Evolutionary conservation across 805 yeast species (phyloP).

Genomic region (Yamadazyma philogaea): DNA sequence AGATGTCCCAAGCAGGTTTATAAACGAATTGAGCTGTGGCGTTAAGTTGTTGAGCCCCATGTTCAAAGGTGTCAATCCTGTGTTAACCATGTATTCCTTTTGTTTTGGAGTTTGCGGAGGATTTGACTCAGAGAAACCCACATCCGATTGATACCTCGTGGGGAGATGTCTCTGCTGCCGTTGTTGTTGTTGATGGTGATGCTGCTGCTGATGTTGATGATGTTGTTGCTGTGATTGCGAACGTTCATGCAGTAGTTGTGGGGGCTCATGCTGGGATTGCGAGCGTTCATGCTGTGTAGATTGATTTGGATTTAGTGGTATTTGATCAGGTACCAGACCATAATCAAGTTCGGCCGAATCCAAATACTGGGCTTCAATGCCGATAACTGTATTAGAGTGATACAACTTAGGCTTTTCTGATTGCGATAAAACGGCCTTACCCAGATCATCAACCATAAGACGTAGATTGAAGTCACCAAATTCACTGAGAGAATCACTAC

Average conservation of each 20-base stretch:
- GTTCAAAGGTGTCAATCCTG: slow-evolving; percentile 16
- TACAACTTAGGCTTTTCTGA: slow-evolving; percentile 18
- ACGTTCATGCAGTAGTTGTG: neutral
- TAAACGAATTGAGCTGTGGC: slow-evolving; percentile 40
- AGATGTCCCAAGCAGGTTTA: slow-evolving; percentile 36
- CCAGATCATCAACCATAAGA: slow-evolving; percentile 39
- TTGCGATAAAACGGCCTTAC: slow-evolving; percentile 33
- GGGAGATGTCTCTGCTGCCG: slow-evolving; percentile 11
- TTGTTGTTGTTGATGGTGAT: slow-evolving; percentile 1
- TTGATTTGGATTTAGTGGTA: neutral
- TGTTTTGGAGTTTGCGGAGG: slow-evolving; percentile 36
- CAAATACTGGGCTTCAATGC: slow-evolving; percentile 20
- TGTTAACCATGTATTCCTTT: slow-evolving; percentile 25
- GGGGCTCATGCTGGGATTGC: slow-evolving; percentile 1
- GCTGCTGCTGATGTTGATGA: neutral
- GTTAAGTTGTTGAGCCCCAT: slow-evolving; percentile 37
- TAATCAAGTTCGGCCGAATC: slow-evolving; percentile 14
- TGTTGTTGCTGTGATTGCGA: slow-evolving; percentile 2
- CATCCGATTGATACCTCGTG: slow-evolving; percentile 8
- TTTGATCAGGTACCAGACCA: slow-evolving; percentile 14
- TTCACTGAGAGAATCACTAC: slow-evolving; percentile 2
- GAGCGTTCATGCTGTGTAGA: neutral
- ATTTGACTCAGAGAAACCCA: slow-evolving; percentile 13
- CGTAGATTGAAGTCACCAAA: slow-evolving; percentile 30
- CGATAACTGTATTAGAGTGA: slow-evolving; percentile 28